phyloP scores from a whole-genome alignment of 2,329 filamentous ascomycete genomes.

The Hirsutella rhossiliensis region DNA sequence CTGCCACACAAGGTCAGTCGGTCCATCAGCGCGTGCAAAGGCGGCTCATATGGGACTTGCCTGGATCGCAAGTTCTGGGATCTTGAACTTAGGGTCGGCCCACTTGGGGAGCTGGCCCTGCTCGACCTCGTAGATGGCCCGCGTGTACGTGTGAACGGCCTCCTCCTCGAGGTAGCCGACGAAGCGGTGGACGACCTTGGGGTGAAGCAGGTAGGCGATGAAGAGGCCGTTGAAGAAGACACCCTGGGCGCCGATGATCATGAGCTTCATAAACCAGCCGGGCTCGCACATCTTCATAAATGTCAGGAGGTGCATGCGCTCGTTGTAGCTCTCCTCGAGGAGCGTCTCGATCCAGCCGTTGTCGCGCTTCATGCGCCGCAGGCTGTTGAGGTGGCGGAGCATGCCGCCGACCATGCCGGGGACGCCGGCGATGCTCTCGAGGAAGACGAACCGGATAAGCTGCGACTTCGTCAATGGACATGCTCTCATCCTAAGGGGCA shows the following conservation, averaged over 20 bases:
- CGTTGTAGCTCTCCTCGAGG: conserved; percentile 83
- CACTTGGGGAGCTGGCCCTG: conserved; percentile 73
- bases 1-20: conserved; percentile 7
- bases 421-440: conserved; percentile 89
- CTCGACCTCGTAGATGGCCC: conserved; percentile 79
- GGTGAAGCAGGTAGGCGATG: conserved; percentile 74
- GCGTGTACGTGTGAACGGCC: conserved; percentile 88
- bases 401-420: conserved; percentile 96
- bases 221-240: conserved; percentile 97
- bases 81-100: conserved; percentile 54
- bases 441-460: conserved; percentile 78
- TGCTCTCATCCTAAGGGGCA: no score
- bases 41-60: conserved; percentile 11
- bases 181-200: conserved; percentile 84
- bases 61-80: conserved; percentile 77
- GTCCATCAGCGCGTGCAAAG: neutral
- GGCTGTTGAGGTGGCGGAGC: conserved; percentile 75
- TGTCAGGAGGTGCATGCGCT: conserved; percentile 84
- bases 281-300: conserved; percentile 76
- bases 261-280: conserved; percentile 79
- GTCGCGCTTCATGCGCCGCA: conserved; percentile 78
- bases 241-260: conserved; percentile 86
- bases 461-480: conserved; percentile 5
- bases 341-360: conserved; percentile 96
- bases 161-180: conserved; percentile 97